Conservation (phyloP, 495 filamentous ascomycete species). For the Darksidea phi region DNA sequence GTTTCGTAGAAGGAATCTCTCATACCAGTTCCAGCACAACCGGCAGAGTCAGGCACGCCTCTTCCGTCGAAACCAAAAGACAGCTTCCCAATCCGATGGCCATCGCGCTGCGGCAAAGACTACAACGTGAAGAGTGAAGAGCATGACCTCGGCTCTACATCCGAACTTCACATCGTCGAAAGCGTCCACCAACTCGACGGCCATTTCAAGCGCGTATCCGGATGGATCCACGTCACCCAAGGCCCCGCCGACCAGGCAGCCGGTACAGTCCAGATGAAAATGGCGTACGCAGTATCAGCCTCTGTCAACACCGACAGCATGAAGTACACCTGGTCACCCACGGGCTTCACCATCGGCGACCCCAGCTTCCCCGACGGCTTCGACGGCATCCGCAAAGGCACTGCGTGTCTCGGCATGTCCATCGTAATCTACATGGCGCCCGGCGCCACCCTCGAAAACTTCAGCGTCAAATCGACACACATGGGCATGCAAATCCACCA, state of each 20-base stretch:
- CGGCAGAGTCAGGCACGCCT: neutral
- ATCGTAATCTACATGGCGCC: constrained; percentile 24
- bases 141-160: constrained; percentile 7
- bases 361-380: constrained; percentile 7
- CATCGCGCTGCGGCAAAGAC: constrained; percentile 20
- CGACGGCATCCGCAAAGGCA: constrained; percentile 14
- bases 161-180: constrained; percentile 21
- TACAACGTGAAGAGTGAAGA: constrained; percentile 22
- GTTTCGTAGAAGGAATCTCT: neutral
- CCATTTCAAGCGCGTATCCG: constrained; percentile 17
- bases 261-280: constrained; percentile 20
- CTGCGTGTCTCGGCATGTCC: constrained; percentile 26
- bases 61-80: constrained; percentile 12
- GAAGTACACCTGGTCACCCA: constrained; percentile 7
- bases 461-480: constrained; percentile 19
- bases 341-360: constrained; percentile 15
- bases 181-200: constrained; percentile 21
- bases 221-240: constrained; percentile 27
- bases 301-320: constrained; percentile 19
- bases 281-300: constrained; percentile 24
- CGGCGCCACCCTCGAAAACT: constrained; percentile 24
- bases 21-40: neutral
- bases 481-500: constrained; percentile 29
- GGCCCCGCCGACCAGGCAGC: constrained; percentile 21
- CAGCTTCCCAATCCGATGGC: constrained; percentile 30